Evolutionary conservation across 495 filamentous ascomycete species (phyloP), one percentile per base, ranked within the genome.

Genomic region (Bryoglossum gracile): DNA sequence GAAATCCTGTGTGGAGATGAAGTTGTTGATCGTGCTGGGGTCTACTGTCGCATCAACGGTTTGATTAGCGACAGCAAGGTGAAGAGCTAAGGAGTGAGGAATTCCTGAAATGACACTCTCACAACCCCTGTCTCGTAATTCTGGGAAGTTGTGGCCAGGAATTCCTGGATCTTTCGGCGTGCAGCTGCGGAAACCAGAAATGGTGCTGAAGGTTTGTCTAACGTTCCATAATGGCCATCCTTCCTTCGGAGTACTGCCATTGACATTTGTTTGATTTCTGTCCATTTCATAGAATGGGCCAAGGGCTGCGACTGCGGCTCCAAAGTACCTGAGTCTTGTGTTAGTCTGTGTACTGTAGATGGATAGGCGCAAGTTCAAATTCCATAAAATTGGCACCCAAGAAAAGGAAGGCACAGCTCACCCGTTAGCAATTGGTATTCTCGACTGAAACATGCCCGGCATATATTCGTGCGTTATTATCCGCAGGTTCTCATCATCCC

Each of bases 51-150:
- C 76, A 61, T 80, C 74, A 46, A 82, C 76, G 3, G 68, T 65
- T 14, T 68, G 63, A 14, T 68, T 63, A 16, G 74, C 77, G 17
- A 81, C 61, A 46, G 78, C 73, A 8, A 84, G 53, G 25, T 80
- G 61, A 23, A 86, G 57, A 11, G 77, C 61, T 11, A 62, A 55
- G 34, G 61, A 26, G 39, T 65, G 55, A 1, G 85, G 85, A 19
- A 87, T 69, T 30, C 84, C 84, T 34, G 78, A 80, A 54, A 89
- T 87, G 6, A 82, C 75, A 51, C 76, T 82, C 57, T 89, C 84
- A 9, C 72, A 71, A 10, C 83, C 84, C 57, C 81, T 79, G 48
- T 86, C 73, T 11, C 73, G 66, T 22, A 87, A 64, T 81, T 82
- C 85, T 2, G 67, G 66, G 54, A 80, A 87, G 57, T 87, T 89